Percentiles rank a stretch among this genome's conserved stretches.
Conservation (phyloP, 2,329 filamentous ascomycete species). For the Ascochyta viciae-villosae region DNA sequence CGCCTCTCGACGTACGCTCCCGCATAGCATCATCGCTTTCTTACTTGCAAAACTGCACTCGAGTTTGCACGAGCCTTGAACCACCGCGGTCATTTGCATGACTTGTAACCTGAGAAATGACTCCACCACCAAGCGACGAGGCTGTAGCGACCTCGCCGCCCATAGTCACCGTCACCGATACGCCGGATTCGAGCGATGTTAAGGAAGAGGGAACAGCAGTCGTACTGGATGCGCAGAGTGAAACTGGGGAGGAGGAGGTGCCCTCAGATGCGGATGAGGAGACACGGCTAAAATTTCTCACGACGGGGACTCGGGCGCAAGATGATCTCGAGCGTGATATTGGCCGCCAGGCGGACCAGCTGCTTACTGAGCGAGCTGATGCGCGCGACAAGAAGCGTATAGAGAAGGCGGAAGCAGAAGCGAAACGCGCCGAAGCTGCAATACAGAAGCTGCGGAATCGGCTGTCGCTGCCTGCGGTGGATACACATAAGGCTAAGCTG, state of each 20-base stretch:
- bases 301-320: slow-evolving; percentile 71
- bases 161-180: slow-evolving; percentile 11
- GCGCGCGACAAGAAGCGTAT: slow-evolving; percentile 69
- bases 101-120: slow-evolving; percentile 13
- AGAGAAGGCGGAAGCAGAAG: slow-evolving; percentile 59
- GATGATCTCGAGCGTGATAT: slow-evolving; percentile 92
- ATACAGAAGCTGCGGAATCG: slow-evolving; percentile 66
- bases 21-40: neutral
- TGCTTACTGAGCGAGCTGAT: slow-evolving; percentile 68
- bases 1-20: neutral
- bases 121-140: slow-evolving; percentile 13
- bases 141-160: slow-evolving; percentile 19
- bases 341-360: slow-evolving; percentile 66
- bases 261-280: slow-evolving; percentile 50
- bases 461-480: slow-evolving; percentile 61
- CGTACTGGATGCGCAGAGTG: slow-evolving; percentile 18
- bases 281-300: slow-evolving; percentile 48
- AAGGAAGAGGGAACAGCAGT: slow-evolving; percentile 9
- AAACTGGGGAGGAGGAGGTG: slow-evolving; percentile 25
- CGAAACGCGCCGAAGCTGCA: slow-evolving; percentile 70
- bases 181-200: slow-evolving; percentile 15
- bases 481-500: slow-evolving; percentile 64
- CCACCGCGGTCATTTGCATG: neutral
- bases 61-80: neutral
- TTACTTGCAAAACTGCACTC: neutral